phyloP scores from a whole-genome alignment of 768 basidiomycete species.

The Mrakia blollopis region DNA sequence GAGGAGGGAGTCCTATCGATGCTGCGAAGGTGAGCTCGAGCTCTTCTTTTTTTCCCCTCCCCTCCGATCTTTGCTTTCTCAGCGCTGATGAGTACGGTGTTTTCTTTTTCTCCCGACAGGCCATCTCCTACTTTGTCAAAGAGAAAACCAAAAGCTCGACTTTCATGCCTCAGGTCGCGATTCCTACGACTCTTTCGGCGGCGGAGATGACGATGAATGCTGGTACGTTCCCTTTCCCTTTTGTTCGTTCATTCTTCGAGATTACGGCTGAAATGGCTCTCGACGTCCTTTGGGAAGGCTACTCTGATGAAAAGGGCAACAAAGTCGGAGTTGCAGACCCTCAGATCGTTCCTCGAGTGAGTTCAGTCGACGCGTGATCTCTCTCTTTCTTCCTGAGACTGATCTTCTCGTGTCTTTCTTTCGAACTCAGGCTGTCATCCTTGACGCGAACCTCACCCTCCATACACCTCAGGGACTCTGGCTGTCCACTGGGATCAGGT shows the following conservation, averaged over 20 bases:
- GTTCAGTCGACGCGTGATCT: background rate
- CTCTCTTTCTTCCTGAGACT: background rate
- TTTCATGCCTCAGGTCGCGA: constrained; percentile 63
- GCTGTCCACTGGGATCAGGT: constrained; percentile 68
- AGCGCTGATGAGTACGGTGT: no score
- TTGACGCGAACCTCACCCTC: constrained; percentile 70
- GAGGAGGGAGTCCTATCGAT: constrained; percentile 76
- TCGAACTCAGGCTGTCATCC: constrained; percentile 55
- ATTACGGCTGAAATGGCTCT: no score
- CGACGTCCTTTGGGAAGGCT: constrained; percentile 50
- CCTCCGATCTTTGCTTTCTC: no score
- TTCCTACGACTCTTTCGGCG: constrained; percentile 72
- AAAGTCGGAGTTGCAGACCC: constrained; percentile 59
- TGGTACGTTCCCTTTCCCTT: background rate
- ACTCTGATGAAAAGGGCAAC: constrained; percentile 61
- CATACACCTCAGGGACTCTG: constrained; percentile 69
- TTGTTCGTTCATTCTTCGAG: background rate
- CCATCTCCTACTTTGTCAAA: constrained; percentile 58
- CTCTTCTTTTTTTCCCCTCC: background rate
- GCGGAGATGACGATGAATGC: constrained; percentile 64
- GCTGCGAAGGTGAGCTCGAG: constrained; percentile 53
- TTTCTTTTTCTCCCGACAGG: no score
- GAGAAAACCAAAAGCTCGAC: constrained; percentile 52
- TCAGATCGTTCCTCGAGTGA: constrained; percentile 55
- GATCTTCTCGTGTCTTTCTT: background rate